Base-by-base conservation (phyloP, 495 filamentous ascomycete genomes). In the Talaromyces ruber region DNA sequence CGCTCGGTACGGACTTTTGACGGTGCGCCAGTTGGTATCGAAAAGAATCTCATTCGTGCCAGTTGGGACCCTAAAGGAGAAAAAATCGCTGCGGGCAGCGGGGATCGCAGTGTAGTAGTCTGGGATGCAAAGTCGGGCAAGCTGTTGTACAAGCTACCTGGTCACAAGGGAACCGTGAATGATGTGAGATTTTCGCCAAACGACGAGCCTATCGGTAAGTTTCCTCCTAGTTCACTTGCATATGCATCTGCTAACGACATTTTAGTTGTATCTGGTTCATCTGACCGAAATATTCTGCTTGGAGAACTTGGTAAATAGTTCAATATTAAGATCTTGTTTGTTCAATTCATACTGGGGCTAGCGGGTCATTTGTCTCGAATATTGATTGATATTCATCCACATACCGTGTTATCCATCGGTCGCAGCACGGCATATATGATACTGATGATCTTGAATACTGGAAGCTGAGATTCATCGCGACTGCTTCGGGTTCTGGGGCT, bases 141-240 rank as follows among this genome's bases (percentile, higher is more conserved):
- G 75, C 74, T 99, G 63, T 71, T 96, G 52, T 95, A 97, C 76
- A 97, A 97, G 72, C 78, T 99, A 56, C 94, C 94, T 0, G 94
- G 94, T 0, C 94, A 99, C 68, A 93, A 92, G 72, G 94, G 95
- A 12, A 89, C 91, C 1, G 95, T 98, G 50, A 98, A 98, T 68
- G 93, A 93, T 71, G 93, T 93, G 59, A 86, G 92, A 65, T 93
- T 99, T 69, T 88, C 89, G 34, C 92, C 94, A 2, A 78, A 78
- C 50, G 85, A 85, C 47, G 93, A 96, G 64, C 91, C 93, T 50
- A 88, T 98, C 55, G 86, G 93, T 97, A 81, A 86, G 93, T 88
- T 56, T 11, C 8, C 51, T n/a, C n/a, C n/a, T n/a, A n/a, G n/a
- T n/a, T n/a, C n/a, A n/a, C n/a, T n/a, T n/a, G n/a, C n/a, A n/a